Base-by-base conservation (phyloP, 257 asterid species). In the Salvia miltiorrhiza region DNA sequence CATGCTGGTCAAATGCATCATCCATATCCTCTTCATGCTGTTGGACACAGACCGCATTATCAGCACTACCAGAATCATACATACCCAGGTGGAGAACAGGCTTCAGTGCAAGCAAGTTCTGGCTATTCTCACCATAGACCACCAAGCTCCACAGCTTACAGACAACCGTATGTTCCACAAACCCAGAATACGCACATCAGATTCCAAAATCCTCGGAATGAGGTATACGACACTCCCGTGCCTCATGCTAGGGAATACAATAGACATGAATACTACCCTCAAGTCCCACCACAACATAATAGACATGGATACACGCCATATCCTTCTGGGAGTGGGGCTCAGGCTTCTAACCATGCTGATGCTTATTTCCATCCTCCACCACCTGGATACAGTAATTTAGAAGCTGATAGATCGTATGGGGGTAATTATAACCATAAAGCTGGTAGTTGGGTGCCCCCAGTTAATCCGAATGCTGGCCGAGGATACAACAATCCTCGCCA, bases 51-150 rank as follows among this genome's bases (percentile, higher is more conserved):
- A 19, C 79, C 72, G 4, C 86, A 60, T 5, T 23, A 67, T 54
- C 79, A 52, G 37, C 65, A 74, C 12, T 77, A 78, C 70, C 82
- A 41, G 35, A 75, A 81, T 4, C 80, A 81, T 53, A 33, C 79
- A 20, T 79, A 78, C 78, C 76, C 82, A 32, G 77, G 71, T 32
- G 75, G 71, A 26, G 87, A 67, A 33, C 91, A 58, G 5, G 62
- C 67, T 0, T 23, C 59, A 65, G 37, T 68, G 13, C 84, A 48
- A 32, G 65, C 76, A 16, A 63, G 55, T 76, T 65, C 81, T 1
- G 82, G 82, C 72, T 75, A 85, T 85, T 52, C 88, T 73, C 96
- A 80, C 76, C 82, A 70, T 67, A 63, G 82, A 55, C 81, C 83
- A 53, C 40, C 77, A 4, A 47, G 58, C 77, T 58, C 82, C 58